A percentile compares a stretch with the other conserved stretches of the same genome.
Evolutionary conservation across 805 yeast species (phyloP).

Genomic region (Blastobotrys parvus): DNA sequence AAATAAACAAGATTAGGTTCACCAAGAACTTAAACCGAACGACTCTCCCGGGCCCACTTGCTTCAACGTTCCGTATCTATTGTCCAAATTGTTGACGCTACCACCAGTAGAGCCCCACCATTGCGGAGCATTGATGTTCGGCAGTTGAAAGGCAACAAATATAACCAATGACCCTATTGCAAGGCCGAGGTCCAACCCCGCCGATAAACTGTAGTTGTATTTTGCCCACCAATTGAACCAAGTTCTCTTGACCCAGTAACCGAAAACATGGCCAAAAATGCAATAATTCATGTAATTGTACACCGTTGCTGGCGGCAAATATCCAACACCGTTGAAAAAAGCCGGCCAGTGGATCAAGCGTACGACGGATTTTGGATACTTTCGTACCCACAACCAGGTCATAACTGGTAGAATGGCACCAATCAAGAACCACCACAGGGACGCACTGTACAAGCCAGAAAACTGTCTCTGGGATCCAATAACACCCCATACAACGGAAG

Average conservation of each 20-base stretch:
- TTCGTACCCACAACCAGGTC: conserved; percentile 31
- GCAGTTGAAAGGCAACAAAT: conserved; percentile 42
- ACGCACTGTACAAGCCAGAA: conserved; percentile 41
- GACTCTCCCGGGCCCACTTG: background rate
- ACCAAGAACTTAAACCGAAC: background rate
- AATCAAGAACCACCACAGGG: conserved; percentile 51
- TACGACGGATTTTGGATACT: conserved; percentile 34
- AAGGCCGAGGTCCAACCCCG: conserved; percentile 59
- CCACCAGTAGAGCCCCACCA: conserved; percentile 67
- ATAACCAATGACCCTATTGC: conserved; percentile 54
- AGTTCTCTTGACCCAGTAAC: conserved; percentile 45
- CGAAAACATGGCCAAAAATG: conserved; percentile 46
- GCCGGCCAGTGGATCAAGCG: conserved; percentile 57
- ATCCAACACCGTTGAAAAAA: conserved; percentile 51
- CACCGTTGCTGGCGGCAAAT: conserved; percentile 69
- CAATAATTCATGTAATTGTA: conserved; percentile 55
- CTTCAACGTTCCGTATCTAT: background rate
- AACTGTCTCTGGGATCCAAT: conserved; percentile 55
- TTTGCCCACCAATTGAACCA: conserved; percentile 70
- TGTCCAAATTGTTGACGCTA: background rate
- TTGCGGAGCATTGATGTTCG: conserved; percentile 31
- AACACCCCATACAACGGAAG: conserved; percentile 57
- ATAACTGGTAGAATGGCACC: conserved; percentile 44
- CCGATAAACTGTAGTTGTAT: conserved; percentile 58
- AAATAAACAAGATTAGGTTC: background rate